Base-by-base conservation (phyloP, 73 alveolate species). In the Paramecium biaurelia region DNA sequence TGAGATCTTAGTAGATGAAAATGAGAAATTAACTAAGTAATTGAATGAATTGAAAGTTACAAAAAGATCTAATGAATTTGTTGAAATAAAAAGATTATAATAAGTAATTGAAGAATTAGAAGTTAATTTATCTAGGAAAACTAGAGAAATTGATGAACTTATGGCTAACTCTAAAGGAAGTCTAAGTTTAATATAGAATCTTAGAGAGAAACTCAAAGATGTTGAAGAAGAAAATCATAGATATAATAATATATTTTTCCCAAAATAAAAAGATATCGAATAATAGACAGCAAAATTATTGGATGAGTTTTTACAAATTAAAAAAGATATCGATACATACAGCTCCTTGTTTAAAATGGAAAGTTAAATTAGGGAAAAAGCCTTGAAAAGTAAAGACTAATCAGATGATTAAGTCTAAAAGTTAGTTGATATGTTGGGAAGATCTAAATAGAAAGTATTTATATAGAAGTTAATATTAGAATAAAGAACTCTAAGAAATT, bases 141-240 rank as follows among this genome's bases (percentile, higher is more conserved):
- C 45, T 30, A 42, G 90, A 79, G 90, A 79, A 79, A 79, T 79
- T 3, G 56, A 79, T 79, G 90, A 79, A 79, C 24, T 79, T 14
- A 79, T 79, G 90, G 90, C 90, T 21, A 79, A 79, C 23, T 42
- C 76, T 41, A 79, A 45, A 47, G 90, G 90, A 38, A 79, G 90
- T 79, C 74, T 79, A 0, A 79, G 90, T 79, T 43, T 79, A 79
- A 79, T 79, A 5, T 34, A 79, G 53, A 79, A 79, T 79, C 28
- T 79, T 4, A 79, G 90, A 45, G 90, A 79, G 14, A 79, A 79
- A 47, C 43, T 79, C 11, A 79, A 79, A 24, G 90, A 79, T 30
- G 74, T 42, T 42, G 70, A 79, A 18, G 90, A 79, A 47, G 90
- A 79, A 15, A 79, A 79, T 43, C 90, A 79, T 45, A 9, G 90